Percentiles rank a stretch among this genome's conserved stretches.
phyloP scores from a whole-genome alignment of 2,329 filamentous ascomycete species.

The Daldinia sp. region DNA sequence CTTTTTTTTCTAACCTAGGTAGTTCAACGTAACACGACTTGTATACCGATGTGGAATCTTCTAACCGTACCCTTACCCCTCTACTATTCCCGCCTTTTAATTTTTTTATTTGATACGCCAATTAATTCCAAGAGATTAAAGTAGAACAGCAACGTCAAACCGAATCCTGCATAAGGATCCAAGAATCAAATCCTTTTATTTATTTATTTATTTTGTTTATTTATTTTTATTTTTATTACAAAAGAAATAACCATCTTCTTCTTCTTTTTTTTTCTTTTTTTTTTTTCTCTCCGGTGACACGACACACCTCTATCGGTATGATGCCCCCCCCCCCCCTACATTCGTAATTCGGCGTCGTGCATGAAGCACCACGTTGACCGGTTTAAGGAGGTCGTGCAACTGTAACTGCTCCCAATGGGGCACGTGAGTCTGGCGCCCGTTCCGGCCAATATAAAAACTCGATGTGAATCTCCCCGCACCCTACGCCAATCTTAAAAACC shows the following conservation, averaged over 20 bases:
- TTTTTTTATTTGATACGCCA: background rate
- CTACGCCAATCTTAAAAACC: background rate
- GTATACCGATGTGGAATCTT: background rate
- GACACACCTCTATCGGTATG: background rate
- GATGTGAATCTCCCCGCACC: background rate
- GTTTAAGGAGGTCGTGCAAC: slow-evolving; percentile 1
- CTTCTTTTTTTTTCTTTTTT: no score
- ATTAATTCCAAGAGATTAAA: background rate
- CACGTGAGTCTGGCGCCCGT: slow-evolving; percentile 2
- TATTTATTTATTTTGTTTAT: no score
- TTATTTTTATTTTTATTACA: no score
- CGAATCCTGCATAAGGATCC: background rate
- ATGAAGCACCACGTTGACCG: background rate
- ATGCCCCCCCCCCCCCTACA: background rate
- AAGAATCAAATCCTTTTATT: background rate
- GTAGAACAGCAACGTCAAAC: background rate
- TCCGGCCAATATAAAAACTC: slow-evolving; percentile 1
- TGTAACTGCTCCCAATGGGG: background rate
- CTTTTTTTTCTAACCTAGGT: no score
- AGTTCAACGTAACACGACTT: background rate
- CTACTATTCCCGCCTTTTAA: background rate
- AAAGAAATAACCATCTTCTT: no score
- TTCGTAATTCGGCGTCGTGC: background rate
- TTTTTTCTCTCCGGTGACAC: no score
- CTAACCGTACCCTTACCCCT: no score